A percentile compares a stretch with the other conserved stretches of the same genome.
Evolutionary conservation across 257 asterid genomes (phyloP).

Genomic region (Solanum clarkiae): DNA sequence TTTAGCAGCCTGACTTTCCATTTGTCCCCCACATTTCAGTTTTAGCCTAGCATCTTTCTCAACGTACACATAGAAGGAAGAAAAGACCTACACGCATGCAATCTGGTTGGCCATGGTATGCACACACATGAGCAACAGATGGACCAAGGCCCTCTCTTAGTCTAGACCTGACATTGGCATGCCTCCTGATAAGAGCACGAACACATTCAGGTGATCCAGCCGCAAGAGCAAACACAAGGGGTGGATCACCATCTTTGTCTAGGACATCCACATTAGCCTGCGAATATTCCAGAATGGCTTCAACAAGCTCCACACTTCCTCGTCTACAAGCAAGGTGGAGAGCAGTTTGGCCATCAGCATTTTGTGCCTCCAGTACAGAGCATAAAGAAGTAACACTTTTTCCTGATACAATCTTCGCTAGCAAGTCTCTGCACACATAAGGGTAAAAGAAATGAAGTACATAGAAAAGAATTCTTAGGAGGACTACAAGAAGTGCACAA

Average conservation of each 20-base stretch:
- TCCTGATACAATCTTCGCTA: slow-evolving; percentile 42
- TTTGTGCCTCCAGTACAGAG: slow-evolving; percentile 75
- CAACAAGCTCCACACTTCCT: slow-evolving; percentile 86
- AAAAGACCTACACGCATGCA: slow-evolving; percentile 84
- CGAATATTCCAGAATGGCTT: slow-evolving; percentile 60
- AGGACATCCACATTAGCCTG: slow-evolving; percentile 87
- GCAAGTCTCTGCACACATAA: slow-evolving; percentile 51
- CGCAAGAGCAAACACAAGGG: slow-evolving; percentile 95
- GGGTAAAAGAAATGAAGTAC: slow-evolving; percentile 2
- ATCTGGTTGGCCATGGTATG: slow-evolving; percentile 98
- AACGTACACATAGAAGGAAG: background rate
- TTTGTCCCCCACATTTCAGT: background rate
- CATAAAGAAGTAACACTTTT: slow-evolving; percentile 23
- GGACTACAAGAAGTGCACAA: background rate
- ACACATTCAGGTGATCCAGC: slow-evolving; percentile 99
- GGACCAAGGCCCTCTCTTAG: slow-evolving; percentile 98
- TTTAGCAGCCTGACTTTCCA: background rate
- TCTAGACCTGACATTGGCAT: slow-evolving; percentile 83
- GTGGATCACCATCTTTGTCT: slow-evolving; percentile 97
- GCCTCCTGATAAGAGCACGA: slow-evolving; percentile 61
- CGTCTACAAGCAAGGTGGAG: slow-evolving; percentile 97
- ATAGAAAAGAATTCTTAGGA: background rate
- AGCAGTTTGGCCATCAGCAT: slow-evolving; percentile 94
- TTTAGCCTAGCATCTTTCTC: background rate
- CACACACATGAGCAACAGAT: slow-evolving; percentile 97